A percentile compares a stretch with the other conserved stretches of the same genome.
Conservation (phyloP, 164 flowering plant species). For the Santalum album region DNA sequence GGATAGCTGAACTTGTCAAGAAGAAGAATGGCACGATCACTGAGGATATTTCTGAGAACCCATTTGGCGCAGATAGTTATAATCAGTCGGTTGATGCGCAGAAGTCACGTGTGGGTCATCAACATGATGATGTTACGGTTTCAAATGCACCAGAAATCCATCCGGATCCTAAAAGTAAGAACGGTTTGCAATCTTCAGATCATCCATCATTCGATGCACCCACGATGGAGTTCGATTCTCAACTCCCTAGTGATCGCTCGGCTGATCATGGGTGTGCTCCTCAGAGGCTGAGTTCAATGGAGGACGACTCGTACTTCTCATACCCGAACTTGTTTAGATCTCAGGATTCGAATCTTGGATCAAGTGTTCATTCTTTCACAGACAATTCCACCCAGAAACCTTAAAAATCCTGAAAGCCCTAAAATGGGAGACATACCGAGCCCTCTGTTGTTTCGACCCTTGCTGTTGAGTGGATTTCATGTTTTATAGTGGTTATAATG, state of each 20-base stretch:
- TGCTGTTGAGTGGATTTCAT: background rate
- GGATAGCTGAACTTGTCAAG: slow-evolving; percentile 61
- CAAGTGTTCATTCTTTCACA: slow-evolving; percentile 16
- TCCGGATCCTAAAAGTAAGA: slow-evolving; percentile 9
- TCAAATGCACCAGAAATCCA: slow-evolving; percentile 13
- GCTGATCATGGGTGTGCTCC: slow-evolving; percentile 13
- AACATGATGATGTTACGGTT: slow-evolving; percentile 9
- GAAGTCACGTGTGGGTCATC: slow-evolving; percentile 20
- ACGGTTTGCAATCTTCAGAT: slow-evolving; percentile 11
- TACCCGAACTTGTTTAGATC: slow-evolving; percentile 75
- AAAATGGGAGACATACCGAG: too few relatives aligned
- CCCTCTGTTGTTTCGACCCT: too few relatives aligned
- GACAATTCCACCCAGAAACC: slow-evolving; percentile 18
- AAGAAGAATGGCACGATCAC: slow-evolving; percentile 25
- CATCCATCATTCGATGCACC: slow-evolving; percentile 24
- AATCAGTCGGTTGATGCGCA: slow-evolving; percentile 12
- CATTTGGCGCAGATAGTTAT: slow-evolving; percentile 14
- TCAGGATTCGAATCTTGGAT: slow-evolving; percentile 21
- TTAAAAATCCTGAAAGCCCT: slow-evolving; percentile 16
- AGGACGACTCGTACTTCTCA: slow-evolving; percentile 66
- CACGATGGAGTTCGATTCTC: slow-evolving; percentile 23
- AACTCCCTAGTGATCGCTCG: slow-evolving; percentile 14
- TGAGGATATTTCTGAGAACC: slow-evolving; percentile 22
- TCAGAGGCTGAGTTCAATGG: slow-evolving; percentile 54
- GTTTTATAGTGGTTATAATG: too few relatives aligned